Evolutionary conservation across 1,284 basidiomycete species (phyloP).

Genomic region (Tilletia horrida): DNA sequence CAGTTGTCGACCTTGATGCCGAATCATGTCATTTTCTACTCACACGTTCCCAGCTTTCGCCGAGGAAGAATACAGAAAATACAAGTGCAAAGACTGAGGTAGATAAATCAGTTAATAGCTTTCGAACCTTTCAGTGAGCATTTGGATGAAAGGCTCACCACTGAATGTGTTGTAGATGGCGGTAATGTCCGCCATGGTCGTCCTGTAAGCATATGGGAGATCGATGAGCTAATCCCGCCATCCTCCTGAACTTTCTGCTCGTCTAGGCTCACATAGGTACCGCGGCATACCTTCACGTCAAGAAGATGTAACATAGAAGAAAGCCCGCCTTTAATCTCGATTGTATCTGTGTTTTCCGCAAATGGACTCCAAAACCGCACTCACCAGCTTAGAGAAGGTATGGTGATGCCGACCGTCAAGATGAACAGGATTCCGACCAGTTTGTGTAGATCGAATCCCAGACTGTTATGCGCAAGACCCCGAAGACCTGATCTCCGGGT

Average conservation of each 20-base stretch:
- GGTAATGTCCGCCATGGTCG: conserved; percentile 53
- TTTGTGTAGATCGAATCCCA: conserved; percentile 21
- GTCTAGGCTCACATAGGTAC: conserved; percentile 34
- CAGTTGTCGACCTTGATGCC: neutral
- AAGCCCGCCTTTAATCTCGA: neutral
- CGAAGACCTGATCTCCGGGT: neutral
- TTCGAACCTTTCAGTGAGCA: neutral
- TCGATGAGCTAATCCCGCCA: neutral
- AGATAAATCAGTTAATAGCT: neutral
- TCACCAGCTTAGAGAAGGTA: conserved; percentile 51
- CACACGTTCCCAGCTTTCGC: conserved; percentile 44
- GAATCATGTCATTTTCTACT: neutral
- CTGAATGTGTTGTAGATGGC: conserved; percentile 53
- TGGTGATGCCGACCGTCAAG: conserved; percentile 46
- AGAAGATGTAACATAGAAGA: neutral
- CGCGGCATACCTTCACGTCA: conserved; percentile 40
- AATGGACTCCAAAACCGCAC: neutral
- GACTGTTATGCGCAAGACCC: neutral
- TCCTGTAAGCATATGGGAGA: conserved; percentile 19
- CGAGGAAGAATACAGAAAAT: conserved; percentile 50
- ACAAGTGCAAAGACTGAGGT: conserved; percentile 51
- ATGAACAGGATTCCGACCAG: conserved; percentile 34
- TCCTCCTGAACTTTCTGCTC: no score
- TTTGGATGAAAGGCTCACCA: neutral
- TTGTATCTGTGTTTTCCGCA: neutral